Conservation (phyloP, 805 yeast genomes). For the Candida nonsorbophila region DNA sequence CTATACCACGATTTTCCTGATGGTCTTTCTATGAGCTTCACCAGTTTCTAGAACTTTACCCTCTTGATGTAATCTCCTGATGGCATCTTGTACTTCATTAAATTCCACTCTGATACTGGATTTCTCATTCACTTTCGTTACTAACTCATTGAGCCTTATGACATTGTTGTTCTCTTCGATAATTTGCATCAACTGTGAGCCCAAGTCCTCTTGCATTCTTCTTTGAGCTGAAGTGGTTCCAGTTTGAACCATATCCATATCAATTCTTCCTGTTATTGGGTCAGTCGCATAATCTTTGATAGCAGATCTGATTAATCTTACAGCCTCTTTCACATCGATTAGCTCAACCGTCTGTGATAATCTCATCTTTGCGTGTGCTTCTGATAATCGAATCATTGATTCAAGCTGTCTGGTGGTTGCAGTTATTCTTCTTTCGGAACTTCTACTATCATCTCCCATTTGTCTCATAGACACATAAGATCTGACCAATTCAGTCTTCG, state of each 20-base stretch:
- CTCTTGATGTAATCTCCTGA: slow-evolving; percentile 66
- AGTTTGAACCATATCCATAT: slow-evolving; percentile 95
- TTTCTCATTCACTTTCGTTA: slow-evolving; percentile 60
- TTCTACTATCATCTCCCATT: slow-evolving; percentile 84
- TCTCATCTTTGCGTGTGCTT: slow-evolving; percentile 97
- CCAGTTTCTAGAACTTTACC: slow-evolving; percentile 66
- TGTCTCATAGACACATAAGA: slow-evolving; percentile 92
- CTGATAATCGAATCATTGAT: slow-evolving; percentile 88
- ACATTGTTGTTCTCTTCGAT: slow-evolving; percentile 46
- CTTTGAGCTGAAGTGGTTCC: slow-evolving; percentile 90
- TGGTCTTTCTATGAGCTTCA: slow-evolving; percentile 63
- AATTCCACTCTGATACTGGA: slow-evolving; percentile 63
- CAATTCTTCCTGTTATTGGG: slow-evolving; percentile 93
- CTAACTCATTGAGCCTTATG: slow-evolving; percentile 55
- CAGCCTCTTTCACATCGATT: slow-evolving; percentile 88
- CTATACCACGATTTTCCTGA: slow-evolving; percentile 23
- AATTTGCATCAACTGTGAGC: slow-evolving; percentile 52
- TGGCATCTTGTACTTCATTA: slow-evolving; percentile 60
- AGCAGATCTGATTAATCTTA: slow-evolving; percentile 86
- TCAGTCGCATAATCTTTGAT: slow-evolving; percentile 98
- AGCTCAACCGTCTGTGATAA: slow-evolving; percentile 65
- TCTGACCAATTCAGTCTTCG: slow-evolving; percentile 78
- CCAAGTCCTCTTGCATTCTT: slow-evolving; percentile 66
- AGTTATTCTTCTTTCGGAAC: slow-evolving; percentile 86
- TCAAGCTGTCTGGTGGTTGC: slow-evolving; percentile 98